Evolutionary conservation across 1,139 yeast genomes (phyloP), one percentile per base, ranked within the genome.

Genomic region (Casaregolazyma lundiana): DNA sequence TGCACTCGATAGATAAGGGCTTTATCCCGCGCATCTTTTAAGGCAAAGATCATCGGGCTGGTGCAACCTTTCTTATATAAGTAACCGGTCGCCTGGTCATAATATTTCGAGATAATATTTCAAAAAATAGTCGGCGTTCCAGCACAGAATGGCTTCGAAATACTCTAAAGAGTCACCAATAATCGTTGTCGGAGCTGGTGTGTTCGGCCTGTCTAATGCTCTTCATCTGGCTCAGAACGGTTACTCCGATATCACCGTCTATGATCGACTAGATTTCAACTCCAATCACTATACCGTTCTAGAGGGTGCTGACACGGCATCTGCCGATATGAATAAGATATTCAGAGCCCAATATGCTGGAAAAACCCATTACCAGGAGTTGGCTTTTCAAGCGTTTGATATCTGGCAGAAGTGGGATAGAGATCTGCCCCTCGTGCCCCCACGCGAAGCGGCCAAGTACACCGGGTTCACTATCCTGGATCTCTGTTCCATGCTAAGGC

Each of bases 181-280:
- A 21, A 59, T 69, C 35, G 62, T 72, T 19, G 61, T 71, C 22
- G 76, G 76, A 3, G 71, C 75, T 0, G 75, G 75, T 19, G 72
- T 69, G 3, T 71, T 71, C 59, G 77, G 77, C 1, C 60, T 71
- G n/a, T 69, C 75, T 19, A 62, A 69, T n/a, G 71, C 75, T 2
- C 59, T 62, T 9, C 61, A 69, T 24, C 58, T 72, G 15, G 62
- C 67, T 18, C 38, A 42, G 29, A 35, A 39, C 29, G 52, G 50
- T 11, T 49, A 49, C 38, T 41, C 45, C 6, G 48, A 66, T 38
- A 57, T 71, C 44, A 61, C 66, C 2, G 56, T 70, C 2, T 62
- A 62, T 50, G 75, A 71, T 45, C 58, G 68, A 40, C 46, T 61
- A 18, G 66, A 65, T 9, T 59, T 63, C 20, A 73, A 70, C 4